Base-by-base conservation (phyloP, 306 rosid genomes). In the Vigna mungo region DNA sequence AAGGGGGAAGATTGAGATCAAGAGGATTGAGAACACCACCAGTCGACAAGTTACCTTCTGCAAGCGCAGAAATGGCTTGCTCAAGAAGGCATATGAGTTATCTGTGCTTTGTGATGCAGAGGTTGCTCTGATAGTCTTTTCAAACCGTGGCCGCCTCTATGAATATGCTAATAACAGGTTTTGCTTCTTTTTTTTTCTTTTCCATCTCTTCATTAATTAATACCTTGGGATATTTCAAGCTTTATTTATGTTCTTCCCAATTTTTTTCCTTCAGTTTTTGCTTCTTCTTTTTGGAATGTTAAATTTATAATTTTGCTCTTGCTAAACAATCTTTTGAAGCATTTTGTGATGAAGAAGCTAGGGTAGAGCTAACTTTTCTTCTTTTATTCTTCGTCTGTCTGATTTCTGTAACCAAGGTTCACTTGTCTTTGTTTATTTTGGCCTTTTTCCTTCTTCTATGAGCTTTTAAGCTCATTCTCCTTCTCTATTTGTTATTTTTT, bases 41-140 rank as follows among this genome's bases (percentile, higher is more conserved):
- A 85, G 83, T 78, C 83, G 89, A 3, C 89, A 85, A 72, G 89
- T 85, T 6, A 85, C 89, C 25, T 85, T 85, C 75, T 85, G 89
- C 61, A 85, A 85, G 32, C 80, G 89, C 52, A 78, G 89, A 68
- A 85, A 85, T 76, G 88, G 88, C 37, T 80, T 85, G 77, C 80
- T 85, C 6, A 85, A 85, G 86, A 85, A 85, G 65, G 88, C 88
- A 75, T 85, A 85, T 82, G 88, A 85, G 32, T 58, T 85, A 30
- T 85, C 88, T 78, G 99, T 95, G 39, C 97, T 95, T 52, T 95
- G 99, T 83, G 99, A 95, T 86, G 99, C 99, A 4, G 99, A 85
- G 65, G 89, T 85, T 47, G 86, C 89, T 72, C 85, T 85, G 0
- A 82, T 85, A 1, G 84, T 85, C 78, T 85, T 85, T 65, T 85